These are phyloP conservation scores for Durusdinium trenchii DNA, from an alignment of 73 alveolate species.

Conservation along the genomic window DNA sequence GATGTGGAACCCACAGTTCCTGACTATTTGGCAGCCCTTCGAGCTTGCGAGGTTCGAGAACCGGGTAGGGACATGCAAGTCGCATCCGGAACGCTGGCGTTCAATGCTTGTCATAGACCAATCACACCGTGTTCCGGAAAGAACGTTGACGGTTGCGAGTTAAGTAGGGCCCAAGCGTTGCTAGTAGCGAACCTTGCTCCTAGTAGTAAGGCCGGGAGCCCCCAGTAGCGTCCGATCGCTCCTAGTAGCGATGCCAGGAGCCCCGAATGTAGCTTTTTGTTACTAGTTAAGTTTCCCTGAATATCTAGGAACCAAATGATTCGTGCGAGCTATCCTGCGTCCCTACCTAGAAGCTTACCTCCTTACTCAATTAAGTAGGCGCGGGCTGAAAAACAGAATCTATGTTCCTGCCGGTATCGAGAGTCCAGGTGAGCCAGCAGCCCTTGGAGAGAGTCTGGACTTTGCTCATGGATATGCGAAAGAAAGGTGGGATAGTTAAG, in stretches of 20 bases:
- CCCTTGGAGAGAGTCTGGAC: slow-evolving; percentile 70
- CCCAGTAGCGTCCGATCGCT: not conserved
- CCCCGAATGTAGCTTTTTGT: not conserved
- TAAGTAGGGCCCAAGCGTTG: no score
- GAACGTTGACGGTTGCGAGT: no score
- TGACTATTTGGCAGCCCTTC: slow-evolving; percentile 40
- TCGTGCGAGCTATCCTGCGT: not conserved
- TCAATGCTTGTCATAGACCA: no score
- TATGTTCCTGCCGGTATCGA: no score
- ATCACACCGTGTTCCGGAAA: no score
- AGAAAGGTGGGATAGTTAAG: not conserved
- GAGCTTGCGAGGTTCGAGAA: slow-evolving; percentile 24
- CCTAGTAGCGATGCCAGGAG: no score
- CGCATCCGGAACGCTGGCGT: no score
- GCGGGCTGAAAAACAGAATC: no score
- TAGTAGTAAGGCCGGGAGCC: not conserved
- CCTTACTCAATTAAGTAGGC: no score
- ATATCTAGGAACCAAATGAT: not conserved
- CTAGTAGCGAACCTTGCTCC: no score
- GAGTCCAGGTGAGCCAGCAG: not conserved
- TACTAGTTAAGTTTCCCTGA: not conserved
- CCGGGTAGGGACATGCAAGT: not conserved
- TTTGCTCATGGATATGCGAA: slow-evolving; percentile 58
- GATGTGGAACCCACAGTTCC: not conserved
- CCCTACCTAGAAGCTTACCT: not conserved